Evolutionary conservation across 148 eudicot species (phyloP).

Genomic region (Simmondsia chinensis): DNA sequence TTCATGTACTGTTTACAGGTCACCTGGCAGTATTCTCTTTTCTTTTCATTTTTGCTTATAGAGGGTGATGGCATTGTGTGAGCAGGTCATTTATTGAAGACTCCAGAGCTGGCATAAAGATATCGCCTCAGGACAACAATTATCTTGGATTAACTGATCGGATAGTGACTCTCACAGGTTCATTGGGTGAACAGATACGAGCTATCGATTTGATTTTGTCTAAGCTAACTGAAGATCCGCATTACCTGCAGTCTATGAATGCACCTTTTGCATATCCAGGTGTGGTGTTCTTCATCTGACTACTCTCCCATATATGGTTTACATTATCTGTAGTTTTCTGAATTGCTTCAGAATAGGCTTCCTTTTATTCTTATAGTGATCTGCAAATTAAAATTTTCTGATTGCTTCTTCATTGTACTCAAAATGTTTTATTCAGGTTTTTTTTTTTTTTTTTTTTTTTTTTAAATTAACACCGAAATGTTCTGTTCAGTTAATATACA

Average conservation of each 20-base stretch:
- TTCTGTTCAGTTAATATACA: no score
- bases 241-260: conserved; percentile 60
- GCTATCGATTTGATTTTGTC: conserved; percentile 69
- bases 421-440: no score
- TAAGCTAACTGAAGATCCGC: conserved; percentile 66
- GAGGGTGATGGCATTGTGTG: conserved; percentile 6
- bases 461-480: no score
- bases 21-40: no score
- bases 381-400: no score
- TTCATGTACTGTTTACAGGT: no score
- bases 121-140: conserved; percentile 78
- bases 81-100: conserved; percentile 83
- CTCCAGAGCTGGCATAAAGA: conserved; percentile 79
- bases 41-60: not conserved
- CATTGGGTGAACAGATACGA: conserved; percentile 66
- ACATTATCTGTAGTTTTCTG: no score
- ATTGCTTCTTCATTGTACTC: no score
- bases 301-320: not conserved
- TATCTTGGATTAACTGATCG: conserved; percentile 77
- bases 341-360: no score
- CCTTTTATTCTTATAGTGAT: no score
- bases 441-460: no score
- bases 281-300: conserved; percentile 9
- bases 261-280: conserved; percentile 77
- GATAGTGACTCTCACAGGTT: conserved; percentile 70